Conservation (phyloP, 1,139 yeast species). For the Scheffersomyces insectosa region DNA sequence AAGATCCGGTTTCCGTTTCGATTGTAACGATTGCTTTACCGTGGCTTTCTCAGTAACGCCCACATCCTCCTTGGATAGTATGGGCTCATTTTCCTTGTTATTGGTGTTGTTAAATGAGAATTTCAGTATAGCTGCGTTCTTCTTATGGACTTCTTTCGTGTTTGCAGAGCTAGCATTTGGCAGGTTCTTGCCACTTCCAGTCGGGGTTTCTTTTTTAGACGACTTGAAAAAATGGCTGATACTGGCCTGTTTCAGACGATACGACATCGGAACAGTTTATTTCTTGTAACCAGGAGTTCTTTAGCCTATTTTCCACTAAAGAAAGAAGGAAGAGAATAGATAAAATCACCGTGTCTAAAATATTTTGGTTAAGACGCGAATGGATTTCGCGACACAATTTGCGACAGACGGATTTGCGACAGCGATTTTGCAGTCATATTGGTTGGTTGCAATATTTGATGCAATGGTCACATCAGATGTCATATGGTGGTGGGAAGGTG, state of each 20-base stretch:
- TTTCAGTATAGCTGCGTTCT: background rate
- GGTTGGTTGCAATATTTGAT: background rate
- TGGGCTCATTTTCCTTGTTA: background rate
- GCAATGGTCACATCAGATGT: too few relatives aligned
- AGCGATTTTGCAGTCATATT: background rate
- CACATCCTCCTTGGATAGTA: too few relatives aligned
- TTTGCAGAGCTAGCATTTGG: too few relatives aligned
- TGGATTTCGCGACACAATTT: background rate
- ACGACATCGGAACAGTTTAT: background rate
- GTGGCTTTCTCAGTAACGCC: too few relatives aligned
- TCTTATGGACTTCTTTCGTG: slow-evolving; percentile 4
- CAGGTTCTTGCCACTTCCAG: too few relatives aligned
- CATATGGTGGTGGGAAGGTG: too few relatives aligned
- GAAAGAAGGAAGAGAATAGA: too few relatives aligned
- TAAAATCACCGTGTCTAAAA: too few relatives aligned
- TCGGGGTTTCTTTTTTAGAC: background rate
- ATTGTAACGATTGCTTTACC: too few relatives aligned
- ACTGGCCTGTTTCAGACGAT: slow-evolving; percentile 20
- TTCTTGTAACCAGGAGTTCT: too few relatives aligned
- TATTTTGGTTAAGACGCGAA: background rate
- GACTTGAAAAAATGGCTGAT: slow-evolving; percentile 28
- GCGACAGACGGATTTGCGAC: background rate
- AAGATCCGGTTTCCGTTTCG: background rate
- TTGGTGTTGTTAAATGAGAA: background rate
- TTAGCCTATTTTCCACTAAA: too few relatives aligned